These are phyloP conservation scores for Cyclospora cayetanensis DNA, from an alignment of 169 alveolate genomes.

Conservation along the genomic window DNA sequence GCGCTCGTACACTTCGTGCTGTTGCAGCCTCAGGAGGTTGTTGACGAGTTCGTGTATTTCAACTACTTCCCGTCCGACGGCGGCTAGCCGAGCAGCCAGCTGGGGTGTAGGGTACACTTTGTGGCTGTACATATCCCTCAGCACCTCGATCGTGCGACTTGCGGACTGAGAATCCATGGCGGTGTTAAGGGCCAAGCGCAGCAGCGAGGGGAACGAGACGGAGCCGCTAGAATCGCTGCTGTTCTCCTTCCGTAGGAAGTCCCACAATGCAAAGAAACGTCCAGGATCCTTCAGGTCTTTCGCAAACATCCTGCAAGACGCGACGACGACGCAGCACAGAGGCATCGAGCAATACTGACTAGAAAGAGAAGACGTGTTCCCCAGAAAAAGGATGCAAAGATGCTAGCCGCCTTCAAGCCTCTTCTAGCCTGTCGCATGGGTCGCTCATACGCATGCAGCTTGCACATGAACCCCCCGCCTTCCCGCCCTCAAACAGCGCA, in stretches of 20 bases:
- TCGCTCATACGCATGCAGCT: no score
- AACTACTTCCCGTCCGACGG: conserved; percentile 83
- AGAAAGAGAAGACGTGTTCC: neutral
- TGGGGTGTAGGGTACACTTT: conserved; percentile 84
- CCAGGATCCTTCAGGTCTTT: conserved; percentile 77
- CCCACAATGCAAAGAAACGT: conserved; percentile 78
- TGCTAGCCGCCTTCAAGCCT: no score
- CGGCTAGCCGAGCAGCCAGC: conserved; percentile 79
- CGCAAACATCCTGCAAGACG: conserved; percentile 4
- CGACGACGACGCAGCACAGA: no score
- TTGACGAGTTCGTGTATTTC: conserved; percentile 82
- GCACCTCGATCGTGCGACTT: conserved; percentile 48
- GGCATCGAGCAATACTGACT: neutral
- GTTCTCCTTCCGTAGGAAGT: conserved; percentile 30
- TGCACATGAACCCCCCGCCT: neutral
- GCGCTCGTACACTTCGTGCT: conserved; percentile 76
- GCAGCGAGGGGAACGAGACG: neutral
- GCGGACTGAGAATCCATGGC: conserved; percentile 72
- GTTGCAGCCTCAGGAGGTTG: conserved; percentile 77
- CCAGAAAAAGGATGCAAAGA: neutral
- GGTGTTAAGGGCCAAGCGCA: conserved; percentile 78
- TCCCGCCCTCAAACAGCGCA: neutral
- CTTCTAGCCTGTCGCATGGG: no score
- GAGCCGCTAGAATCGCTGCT: neutral
- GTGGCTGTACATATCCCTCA: conserved; percentile 81